phyloP scores from a whole-genome alignment of 768 basidiomycete genomes.

The Mycena kentingensis region DNA sequence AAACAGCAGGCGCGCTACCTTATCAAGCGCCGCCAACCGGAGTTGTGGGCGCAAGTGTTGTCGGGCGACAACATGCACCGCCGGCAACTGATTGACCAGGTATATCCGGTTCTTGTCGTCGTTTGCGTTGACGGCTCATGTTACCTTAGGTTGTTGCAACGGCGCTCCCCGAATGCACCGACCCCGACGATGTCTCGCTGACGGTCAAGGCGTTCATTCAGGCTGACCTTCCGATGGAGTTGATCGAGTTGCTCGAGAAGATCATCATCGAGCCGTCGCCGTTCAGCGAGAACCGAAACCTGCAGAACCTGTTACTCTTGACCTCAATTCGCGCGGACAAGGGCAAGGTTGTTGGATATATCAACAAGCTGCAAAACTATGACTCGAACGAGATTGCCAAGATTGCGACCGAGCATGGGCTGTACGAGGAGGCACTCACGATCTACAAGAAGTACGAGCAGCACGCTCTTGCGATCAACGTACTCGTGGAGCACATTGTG shows the following conservation, averaged over 20 bases:
- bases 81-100: conserved; percentile 92
- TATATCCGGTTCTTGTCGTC: conserved; percentile 25
- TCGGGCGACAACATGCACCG: conserved; percentile 87
- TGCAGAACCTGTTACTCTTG: conserved; percentile 92
- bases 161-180: conserved; percentile 94
- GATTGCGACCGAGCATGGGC: conserved; percentile 93
- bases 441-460: conserved; percentile 98
- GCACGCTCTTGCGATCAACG: conserved; percentile 94
- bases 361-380: conserved; percentile 96
- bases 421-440: conserved; percentile 94
- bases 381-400: conserved; percentile 93
- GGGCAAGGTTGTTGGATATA: conserved; percentile 97
- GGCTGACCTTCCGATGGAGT: conserved; percentile 93
- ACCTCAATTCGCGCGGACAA: conserved; percentile 98
- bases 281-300: conserved; percentile 95
- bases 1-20: conserved; percentile 99
- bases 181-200: conserved; percentile 96
- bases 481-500: conserved; percentile 97
- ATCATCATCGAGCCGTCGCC: conserved; percentile 97
- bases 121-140: not conserved
- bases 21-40: conserved; percentile 91
- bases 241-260: conserved; percentile 97
- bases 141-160: conserved; percentile 79
- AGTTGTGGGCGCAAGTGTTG: conserved; percentile 96
- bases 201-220: conserved; percentile 99